Evolutionary conservation across 2,329 filamentous ascomycete genomes (phyloP).

Genomic region (Byssochlamys sp.): DNA sequence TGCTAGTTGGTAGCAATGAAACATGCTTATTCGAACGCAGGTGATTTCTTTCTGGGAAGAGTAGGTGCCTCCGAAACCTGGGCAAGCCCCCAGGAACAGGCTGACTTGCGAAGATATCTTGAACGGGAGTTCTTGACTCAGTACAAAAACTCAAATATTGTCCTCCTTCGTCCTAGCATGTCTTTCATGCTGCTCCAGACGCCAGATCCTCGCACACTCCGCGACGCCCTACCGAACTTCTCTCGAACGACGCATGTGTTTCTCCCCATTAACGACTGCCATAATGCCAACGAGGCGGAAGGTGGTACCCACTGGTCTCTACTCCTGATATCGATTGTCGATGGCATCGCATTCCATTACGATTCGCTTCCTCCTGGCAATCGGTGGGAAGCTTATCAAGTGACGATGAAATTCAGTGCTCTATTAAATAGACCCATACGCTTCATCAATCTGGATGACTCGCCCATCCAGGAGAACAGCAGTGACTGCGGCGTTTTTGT

Average conservation of each 20-base stretch:
- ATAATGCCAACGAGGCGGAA: conserved; percentile 66
- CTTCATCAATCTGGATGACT: conserved; percentile 75
- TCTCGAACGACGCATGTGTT: conserved; percentile 78
- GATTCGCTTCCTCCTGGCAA: conserved; percentile 75
- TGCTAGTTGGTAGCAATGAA: not conserved
- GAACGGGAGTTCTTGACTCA: conserved; percentile 76
- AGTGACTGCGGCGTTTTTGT: conserved; percentile 95
- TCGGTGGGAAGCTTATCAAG: conserved; percentile 59
- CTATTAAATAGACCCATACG: conserved; percentile 57
- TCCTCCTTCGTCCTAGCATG: conserved; percentile 86
- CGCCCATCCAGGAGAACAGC: conserved; percentile 81
- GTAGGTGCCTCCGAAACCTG: conserved; percentile 40
- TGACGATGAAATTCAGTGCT: conserved; percentile 58
- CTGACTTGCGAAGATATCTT: conserved; percentile 50
- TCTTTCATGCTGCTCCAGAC: conserved; percentile 80
- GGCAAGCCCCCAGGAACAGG: conserved; percentile 4
- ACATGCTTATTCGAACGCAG: conserved; percentile 36
- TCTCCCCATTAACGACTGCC: conserved; percentile 84
- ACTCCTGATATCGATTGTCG: conserved; percentile 76
- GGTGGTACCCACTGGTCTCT: conserved; percentile 92
- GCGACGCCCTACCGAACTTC: conserved; percentile 71
- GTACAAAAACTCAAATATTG: conserved; percentile 74
- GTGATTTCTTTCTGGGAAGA: conserved; percentile 98
- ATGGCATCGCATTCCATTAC: conserved; percentile 92
- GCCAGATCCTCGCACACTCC: conserved; percentile 46